A percentile compares a stretch with the other conserved stretches of the same genome.
These are phyloP conservation scores for Lactarius pseudohatsudake DNA, from an alignment of 768 basidiomycete genomes.

Conservation along the genomic window DNA sequence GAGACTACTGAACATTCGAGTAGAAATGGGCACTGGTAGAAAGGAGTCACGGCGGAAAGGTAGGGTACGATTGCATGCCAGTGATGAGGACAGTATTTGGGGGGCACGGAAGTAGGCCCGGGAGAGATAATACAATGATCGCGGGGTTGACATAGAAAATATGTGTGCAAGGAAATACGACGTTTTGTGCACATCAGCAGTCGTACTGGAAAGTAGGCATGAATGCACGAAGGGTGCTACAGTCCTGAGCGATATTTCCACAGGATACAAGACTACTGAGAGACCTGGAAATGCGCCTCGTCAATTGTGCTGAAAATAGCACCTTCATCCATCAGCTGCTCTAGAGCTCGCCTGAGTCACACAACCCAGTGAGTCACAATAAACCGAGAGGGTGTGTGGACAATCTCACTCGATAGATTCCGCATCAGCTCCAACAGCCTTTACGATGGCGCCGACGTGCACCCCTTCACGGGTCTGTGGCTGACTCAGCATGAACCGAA, in stretches of 20 bases:
- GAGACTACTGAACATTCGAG: conserved; percentile 20
- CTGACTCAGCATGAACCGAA: conserved; percentile 57
- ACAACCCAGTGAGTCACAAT: conserved; percentile 4
- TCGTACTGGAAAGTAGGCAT: background rate
- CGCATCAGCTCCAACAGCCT: conserved; percentile 60
- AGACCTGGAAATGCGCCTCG: conserved; percentile 73
- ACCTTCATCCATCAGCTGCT: conserved; percentile 77
- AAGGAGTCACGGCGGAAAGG: conserved; percentile 22
- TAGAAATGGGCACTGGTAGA: conserved; percentile 23
- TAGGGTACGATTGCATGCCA: conserved; percentile 8
- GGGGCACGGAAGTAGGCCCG: conserved; percentile 13
- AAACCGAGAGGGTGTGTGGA: conserved; percentile 2
- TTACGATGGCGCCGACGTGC: conserved; percentile 70
- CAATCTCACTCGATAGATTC: conserved; percentile 49
- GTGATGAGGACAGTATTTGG: conserved; percentile 23
- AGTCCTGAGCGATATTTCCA: background rate
- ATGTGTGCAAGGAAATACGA: background rate
- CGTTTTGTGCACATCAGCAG: background rate
- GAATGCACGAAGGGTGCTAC: background rate
- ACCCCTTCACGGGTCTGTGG: conserved; percentile 61
- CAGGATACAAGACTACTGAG: conserved; percentile 31
- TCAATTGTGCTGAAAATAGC: conserved; percentile 77
- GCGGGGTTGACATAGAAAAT: background rate
- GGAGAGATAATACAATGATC: conserved; percentile 13
- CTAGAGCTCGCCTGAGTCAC: conserved; percentile 60